phyloP scores from a whole-genome alignment of 129 eudicot genomes.

The Pittosporum tobira region DNA sequence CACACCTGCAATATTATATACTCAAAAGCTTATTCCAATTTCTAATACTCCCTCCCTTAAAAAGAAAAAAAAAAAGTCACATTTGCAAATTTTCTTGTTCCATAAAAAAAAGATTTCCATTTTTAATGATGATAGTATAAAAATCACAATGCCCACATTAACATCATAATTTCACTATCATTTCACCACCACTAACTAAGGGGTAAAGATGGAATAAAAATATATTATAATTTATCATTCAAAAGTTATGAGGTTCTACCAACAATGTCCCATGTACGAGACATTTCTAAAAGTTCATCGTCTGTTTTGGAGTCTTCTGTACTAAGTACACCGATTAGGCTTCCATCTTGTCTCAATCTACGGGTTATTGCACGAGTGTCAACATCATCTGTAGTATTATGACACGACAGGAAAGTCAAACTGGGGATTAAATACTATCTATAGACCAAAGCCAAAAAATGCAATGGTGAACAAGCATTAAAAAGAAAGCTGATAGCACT shows the following conservation, averaged over 20 bases:
- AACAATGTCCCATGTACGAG: conserved; percentile 87
- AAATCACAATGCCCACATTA: too few species aligned
- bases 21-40: background rate
- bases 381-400: conserved; percentile 62
- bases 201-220: too few species aligned
- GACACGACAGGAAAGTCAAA: conserved; percentile 4
- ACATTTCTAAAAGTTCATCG: conserved; percentile 74
- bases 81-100: too few species aligned
- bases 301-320: conserved; percentile 83
- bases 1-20: conserved; percentile 49
- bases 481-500: conserved; percentile 18
- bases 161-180: too few species aligned
- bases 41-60: background rate
- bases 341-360: conserved; percentile 85
- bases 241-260: conserved; percentile 32
- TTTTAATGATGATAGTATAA: too few species aligned
- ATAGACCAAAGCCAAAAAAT: background rate
- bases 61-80: background rate
- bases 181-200: too few species aligned
- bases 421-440: background rate
- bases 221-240: background rate
- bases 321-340: conserved; percentile 91
- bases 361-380: conserved; percentile 98
- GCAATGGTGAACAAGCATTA: background rate
- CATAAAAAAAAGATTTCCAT: too few species aligned